Percentiles rank a stretch among this genome's conserved stretches.
Evolutionary conservation across 371 early-diverging fungal species (phyloP).

Genomic region (Mucor plumbeus): DNA sequence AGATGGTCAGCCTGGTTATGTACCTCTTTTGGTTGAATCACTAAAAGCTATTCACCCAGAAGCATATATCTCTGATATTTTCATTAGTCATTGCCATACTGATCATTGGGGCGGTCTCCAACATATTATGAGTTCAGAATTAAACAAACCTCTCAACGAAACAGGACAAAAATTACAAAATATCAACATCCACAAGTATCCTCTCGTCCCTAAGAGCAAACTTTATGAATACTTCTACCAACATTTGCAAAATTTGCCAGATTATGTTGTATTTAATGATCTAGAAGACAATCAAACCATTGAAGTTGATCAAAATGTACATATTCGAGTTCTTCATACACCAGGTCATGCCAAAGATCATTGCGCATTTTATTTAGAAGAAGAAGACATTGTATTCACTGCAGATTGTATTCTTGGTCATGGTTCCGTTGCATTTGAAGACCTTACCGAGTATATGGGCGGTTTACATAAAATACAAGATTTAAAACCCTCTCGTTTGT

Average conservation of each 20-base stretch:
- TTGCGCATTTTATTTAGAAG: slow-evolving; percentile 61
- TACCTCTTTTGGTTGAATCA: slow-evolving; percentile 49
- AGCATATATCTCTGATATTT: slow-evolving; percentile 62
- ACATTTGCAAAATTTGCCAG: slow-evolving; percentile 33
- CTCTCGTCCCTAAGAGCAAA: slow-evolving; percentile 5
- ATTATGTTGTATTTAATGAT: slow-evolving; percentile 25
- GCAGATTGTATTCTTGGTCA: slow-evolving; percentile 82
- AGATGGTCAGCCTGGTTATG: slow-evolving; percentile 71
- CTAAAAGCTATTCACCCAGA: slow-evolving; percentile 40
- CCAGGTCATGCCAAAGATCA: slow-evolving; percentile 83
- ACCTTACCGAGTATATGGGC: slow-evolving; percentile 67
- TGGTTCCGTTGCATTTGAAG: slow-evolving; percentile 73
- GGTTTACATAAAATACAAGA: slow-evolving; percentile 57
- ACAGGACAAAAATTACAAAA: slow-evolving; percentile 6
- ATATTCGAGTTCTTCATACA: slow-evolving; percentile 56
- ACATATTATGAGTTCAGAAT: slow-evolving; percentile 45
- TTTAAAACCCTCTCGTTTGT: slow-evolving; percentile 25
- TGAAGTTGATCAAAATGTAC: slow-evolving; percentile 53
- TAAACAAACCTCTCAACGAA: slow-evolving; percentile 6
- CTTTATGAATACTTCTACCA: slow-evolving; percentile 8
- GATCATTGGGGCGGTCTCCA: slow-evolving; percentile 83
- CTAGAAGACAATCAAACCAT: slow-evolving; percentile 57
- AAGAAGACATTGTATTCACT: slow-evolving; percentile 68
- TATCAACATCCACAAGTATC: slow-evolving; percentile 42
- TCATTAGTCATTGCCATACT: slow-evolving; percentile 82